Evolutionary conservation across 164 flowering plant genomes (phyloP).

Genomic region (Santalum album): DNA sequence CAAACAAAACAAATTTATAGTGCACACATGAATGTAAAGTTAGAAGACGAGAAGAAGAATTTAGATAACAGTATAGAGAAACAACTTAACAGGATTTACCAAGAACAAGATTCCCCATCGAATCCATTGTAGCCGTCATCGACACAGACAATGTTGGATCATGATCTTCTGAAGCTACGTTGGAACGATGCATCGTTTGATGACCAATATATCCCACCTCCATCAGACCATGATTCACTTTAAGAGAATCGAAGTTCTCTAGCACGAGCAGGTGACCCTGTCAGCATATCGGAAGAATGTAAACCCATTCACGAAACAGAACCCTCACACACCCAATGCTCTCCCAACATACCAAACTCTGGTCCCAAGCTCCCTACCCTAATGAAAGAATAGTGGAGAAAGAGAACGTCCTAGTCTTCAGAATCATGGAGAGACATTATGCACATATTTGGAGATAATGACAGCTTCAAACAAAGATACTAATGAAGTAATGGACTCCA

Average conservation of each 20-base stretch:
- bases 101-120: constrained; percentile 65
- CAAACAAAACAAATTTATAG: too few species aligned
- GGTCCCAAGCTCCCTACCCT: too few species aligned
- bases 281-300: constrained; percentile 6
- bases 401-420: too few species aligned
- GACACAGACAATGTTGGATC: constrained; percentile 56
- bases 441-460: too few species aligned
- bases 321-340: too few species aligned
- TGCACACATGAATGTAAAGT: neutral
- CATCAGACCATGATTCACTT: constrained; percentile 85
- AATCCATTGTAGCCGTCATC: constrained; percentile 83
- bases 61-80: neutral
- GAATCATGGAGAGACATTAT: too few species aligned
- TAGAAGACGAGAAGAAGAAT: neutral
- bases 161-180: constrained; percentile 25
- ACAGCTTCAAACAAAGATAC: too few species aligned
- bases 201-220: constrained; percentile 74
- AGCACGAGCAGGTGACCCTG: constrained; percentile 85
- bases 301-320: too few species aligned
- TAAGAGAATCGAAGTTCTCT: constrained; percentile 50
- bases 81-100: constrained; percentile 31
- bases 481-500: too few species aligned
- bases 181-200: constrained; percentile 7
- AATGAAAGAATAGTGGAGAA: too few species aligned
- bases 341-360: too few species aligned